Conservation (phyloP, 345 rosid genomes). For the Syzygium grande region DNA sequence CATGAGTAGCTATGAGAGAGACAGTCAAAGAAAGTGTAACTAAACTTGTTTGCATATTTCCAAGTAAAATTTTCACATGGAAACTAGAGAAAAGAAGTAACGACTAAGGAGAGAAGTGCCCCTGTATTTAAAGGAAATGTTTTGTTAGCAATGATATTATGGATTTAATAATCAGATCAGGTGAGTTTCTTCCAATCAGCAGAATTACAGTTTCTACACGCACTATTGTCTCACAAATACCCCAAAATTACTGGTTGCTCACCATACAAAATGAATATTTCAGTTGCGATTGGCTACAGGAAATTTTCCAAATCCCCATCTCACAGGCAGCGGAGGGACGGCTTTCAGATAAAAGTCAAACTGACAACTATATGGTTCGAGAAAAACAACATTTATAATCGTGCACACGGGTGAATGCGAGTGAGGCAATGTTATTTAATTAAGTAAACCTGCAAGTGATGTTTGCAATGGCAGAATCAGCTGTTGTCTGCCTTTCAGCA, state of each 20-base stretch:
- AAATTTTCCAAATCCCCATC: background rate
- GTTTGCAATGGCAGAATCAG: slow-evolving; percentile 97
- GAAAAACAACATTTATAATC: background rate
- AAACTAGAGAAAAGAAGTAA: background rate
- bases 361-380: background rate
- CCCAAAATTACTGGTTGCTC: background rate
- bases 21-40: background rate
- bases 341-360: background rate
- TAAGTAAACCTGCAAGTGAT: slow-evolving; percentile 80
- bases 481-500: slow-evolving; percentile 83
- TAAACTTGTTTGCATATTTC: background rate
- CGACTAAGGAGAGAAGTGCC: background rate
- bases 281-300: background rate
- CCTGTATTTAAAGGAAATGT: background rate
- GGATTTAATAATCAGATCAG: background rate
- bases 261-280: background rate
- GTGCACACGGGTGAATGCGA: background rate
- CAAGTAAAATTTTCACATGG: background rate
- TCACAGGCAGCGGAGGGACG: background rate
- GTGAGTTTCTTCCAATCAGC: background rate
- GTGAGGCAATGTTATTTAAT: background rate
- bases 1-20: background rate
- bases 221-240: background rate
- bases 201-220: background rate
- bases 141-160: background rate